Evolutionary conservation across 108 stramenopile genomes (phyloP).

Genomic region (Nitzschia sp.): DNA sequence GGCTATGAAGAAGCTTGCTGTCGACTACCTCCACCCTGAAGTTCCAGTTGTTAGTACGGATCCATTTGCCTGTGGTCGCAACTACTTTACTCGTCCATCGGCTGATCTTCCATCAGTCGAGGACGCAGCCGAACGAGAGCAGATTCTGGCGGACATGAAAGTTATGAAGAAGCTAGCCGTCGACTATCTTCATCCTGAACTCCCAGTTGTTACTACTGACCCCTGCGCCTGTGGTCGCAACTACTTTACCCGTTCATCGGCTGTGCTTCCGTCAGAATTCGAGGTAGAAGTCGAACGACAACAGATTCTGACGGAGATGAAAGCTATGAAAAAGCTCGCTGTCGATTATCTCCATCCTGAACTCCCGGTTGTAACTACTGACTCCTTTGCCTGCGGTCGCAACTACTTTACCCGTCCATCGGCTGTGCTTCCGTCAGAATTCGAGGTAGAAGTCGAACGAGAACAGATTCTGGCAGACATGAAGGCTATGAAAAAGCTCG

Average conservation of each 20-base stretch:
- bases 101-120: constrained; percentile 27
- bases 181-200: constrained; percentile 46
- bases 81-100: constrained; percentile 62
- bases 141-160: constrained; percentile 38
- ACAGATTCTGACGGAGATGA: constrained; percentile 53
- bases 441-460: constrained; percentile 10
- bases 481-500: constrained; percentile 19
- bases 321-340: constrained; percentile 40
- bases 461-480: constrained; percentile 20
- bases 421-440: constrained; percentile 25
- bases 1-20: constrained; percentile 23
- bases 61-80: constrained; percentile 43
- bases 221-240: constrained; percentile 31
- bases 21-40: constrained; percentile 39
- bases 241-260: constrained; percentile 55
- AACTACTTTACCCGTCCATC: constrained; percentile 63
- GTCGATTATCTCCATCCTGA: constrained; percentile 37
- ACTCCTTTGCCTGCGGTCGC: constrained; percentile 40
- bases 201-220: constrained; percentile 19
- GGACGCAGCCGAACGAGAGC: constrained; percentile 33
- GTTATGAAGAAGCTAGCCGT: constrained; percentile 50
- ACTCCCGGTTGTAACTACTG: constrained; percentile 23
- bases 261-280: constrained; percentile 28
- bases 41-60: constrained; percentile 29
- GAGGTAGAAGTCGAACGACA: constrained; percentile 54